Evolutionary conservation across 2,329 filamentous ascomycete species (phyloP), one percentile per base, ranked within the genome.

Genomic region (Penicillium griseofulvum): DNA sequence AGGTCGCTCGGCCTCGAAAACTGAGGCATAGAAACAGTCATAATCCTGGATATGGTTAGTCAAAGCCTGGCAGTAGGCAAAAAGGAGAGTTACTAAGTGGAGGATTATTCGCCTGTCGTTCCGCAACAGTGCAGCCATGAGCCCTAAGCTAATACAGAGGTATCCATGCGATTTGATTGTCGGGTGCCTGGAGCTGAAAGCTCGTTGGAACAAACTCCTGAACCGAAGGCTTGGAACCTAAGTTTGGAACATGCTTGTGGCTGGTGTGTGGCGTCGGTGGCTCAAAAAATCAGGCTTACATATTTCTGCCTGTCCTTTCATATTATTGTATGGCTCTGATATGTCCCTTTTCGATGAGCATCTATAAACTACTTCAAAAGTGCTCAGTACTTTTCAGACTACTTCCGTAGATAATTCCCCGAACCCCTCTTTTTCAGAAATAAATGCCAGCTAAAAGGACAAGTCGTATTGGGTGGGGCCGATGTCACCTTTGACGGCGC

Each of bases 21-120:
- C 91, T 47, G 91, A 90, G 22, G 92, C 92, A 72, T 97, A 97
- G 79, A 97, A 97, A 78, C 90, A 96, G 77, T 79, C 77, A 67
- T 79, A 79, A 62, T 80, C 77, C 75, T 77, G 51, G 19, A 33
- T 33, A 38, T 34, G 46, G 14, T 60, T 39, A 57, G 44, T 29
- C 4, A 16, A 38, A 42, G 17, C 9, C 2, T 43, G 42, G 14
- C 11, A 26, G 22, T 28, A 14, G 29, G 29, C 11, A 10, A 16
- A 16, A n/a, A 28, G 47, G 48, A 31, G 22, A 71, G 83, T 70
- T 77, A 93, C 90, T 76, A 96, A 92, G 74, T 96, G 90, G 58
- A 95, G 76, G 68, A 95, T 87, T 68, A 90, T 78, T 65, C 89
- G 83, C 66, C 81, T 78, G 68, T 90, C 83, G 68, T 82, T 83